These are phyloP conservation scores for Gnetum montanum DNA, from an alignment of 75 land plant species.

Conservation along the genomic window DNA sequence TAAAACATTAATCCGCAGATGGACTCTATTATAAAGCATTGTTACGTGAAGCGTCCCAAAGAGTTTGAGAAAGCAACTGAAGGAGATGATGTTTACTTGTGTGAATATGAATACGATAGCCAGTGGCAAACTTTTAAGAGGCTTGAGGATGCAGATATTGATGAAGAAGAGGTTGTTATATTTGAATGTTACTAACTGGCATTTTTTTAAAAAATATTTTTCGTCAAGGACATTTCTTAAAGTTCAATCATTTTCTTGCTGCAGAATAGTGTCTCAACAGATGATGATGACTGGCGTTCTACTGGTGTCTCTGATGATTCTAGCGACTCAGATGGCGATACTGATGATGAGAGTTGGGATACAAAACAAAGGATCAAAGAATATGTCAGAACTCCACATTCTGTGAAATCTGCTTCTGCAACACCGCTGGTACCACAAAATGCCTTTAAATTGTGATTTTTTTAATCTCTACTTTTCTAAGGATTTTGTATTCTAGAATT, in stretches of 20 bases:
- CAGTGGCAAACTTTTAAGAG: slow-evolving; percentile 85
- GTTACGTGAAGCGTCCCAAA: slow-evolving; percentile 75
- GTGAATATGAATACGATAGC: slow-evolving; percentile 91
- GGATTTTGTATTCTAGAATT: no score
- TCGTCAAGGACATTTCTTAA: no score
- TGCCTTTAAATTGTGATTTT: no score
- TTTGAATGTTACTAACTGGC: no score
- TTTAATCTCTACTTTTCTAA: no score
- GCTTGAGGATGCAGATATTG: slow-evolving; percentile 48
- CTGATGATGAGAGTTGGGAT: slow-evolving; percentile 31
- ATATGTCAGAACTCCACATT: no score
- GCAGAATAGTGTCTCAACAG: slow-evolving; percentile 9
- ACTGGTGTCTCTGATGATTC: slow-evolving; percentile 16
- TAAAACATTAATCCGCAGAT: slow-evolving; percentile 32
- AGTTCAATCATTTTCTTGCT: no score
- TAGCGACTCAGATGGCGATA: slow-evolving; percentile 17
- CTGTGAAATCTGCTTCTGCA: no score
- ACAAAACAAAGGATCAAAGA: slow-evolving; percentile 10
- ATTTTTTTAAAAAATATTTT: no score
- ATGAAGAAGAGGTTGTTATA: no score
- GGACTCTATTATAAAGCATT: slow-evolving; percentile 74
- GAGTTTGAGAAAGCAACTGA: slow-evolving; percentile 63
- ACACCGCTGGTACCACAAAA: no score
- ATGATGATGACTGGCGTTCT: slow-evolving; percentile 22
- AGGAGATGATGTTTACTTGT: slow-evolving; percentile 93